Evolutionary conservation across 768 basidiomycete species (phyloP).

Genomic region (Phlegmacium glaucopus): DNA sequence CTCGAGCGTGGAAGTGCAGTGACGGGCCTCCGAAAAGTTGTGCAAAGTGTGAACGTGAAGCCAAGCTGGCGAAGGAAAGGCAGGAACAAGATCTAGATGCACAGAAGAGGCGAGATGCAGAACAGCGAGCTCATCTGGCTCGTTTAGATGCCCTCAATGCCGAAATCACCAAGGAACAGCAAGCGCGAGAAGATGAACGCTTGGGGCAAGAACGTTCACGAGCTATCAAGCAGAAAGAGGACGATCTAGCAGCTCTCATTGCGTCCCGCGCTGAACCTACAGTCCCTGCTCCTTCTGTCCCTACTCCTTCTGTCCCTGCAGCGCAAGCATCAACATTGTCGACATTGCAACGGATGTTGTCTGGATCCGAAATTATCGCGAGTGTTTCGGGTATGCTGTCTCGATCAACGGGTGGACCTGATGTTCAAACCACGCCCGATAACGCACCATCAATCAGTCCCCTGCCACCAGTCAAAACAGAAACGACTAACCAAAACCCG

Average conservation of each 20-base stretch:
- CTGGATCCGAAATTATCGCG: too few species aligned
- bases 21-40: conserved; percentile 36
- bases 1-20: conserved; percentile 40
- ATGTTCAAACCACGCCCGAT: too few species aligned
- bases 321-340: background rate
- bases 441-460: too few species aligned
- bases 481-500: background rate
- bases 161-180: conserved; percentile 32
- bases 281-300: background rate
- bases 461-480: too few species aligned
- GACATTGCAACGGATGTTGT: too few species aligned
- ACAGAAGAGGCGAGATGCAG: conserved; percentile 43
- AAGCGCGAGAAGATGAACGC: conserved; percentile 32
- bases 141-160: conserved; percentile 42
- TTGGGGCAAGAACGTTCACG: conserved; percentile 31
- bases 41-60: conserved; percentile 42
- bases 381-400: too few species aligned
- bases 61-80: conserved; percentile 38
- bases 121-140: conserved; percentile 38
- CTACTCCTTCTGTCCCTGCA: background rate
- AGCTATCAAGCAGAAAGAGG: conserved; percentile 39
- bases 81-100: conserved; percentile 35
- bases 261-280: background rate
- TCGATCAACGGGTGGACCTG: too few species aligned
- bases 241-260: conserved; percentile 32